These are phyloP conservation scores for Colletotrichum godetiae DNA, from an alignment of 2,329 filamentous ascomycete genomes.

Conservation along the genomic window DNA sequence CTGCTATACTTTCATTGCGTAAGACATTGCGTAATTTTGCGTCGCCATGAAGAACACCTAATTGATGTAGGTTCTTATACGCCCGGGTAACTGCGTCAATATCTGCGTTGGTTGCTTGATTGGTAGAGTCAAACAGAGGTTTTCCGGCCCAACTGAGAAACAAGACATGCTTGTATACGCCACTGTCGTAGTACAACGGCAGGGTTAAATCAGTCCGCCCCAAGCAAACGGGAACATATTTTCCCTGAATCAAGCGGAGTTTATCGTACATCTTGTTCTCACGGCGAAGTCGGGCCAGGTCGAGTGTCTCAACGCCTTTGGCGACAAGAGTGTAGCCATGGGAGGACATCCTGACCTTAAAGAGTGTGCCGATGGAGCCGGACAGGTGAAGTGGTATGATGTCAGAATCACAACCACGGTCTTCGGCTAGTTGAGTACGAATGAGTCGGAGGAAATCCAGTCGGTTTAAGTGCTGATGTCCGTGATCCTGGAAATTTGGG, in stretches of 20 bases:
- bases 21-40: no score
- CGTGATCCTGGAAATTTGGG: conserved; percentile 43
- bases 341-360: conserved; percentile 49
- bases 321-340: conserved; percentile 51
- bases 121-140: conserved; percentile 38
- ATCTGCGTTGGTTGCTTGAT: conserved; percentile 26
- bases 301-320: conserved; percentile 47
- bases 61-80: neutral
- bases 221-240: conserved; percentile 48
- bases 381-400: conserved; percentile 43
- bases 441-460: conserved; percentile 42
- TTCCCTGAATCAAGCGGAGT: conserved; percentile 45
- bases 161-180: conserved; percentile 45
- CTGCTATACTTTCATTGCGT: no score
- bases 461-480: conserved; percentile 39
- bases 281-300: conserved; percentile 40
- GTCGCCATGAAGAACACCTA: no score
- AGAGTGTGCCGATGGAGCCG: conserved; percentile 46
- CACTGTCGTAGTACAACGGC: conserved; percentile 45
- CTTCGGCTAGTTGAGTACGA: conserved; percentile 42
- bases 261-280: conserved; percentile 46
- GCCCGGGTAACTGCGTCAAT: conserved; percentile 13
- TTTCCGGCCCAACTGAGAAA: conserved; percentile 47
- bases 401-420: conserved; percentile 46
- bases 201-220: conserved; percentile 42